These are phyloP conservation scores for Calocybe gangraenosa DNA, from an alignment of 768 basidiomycete species.

Conservation along the genomic window DNA sequence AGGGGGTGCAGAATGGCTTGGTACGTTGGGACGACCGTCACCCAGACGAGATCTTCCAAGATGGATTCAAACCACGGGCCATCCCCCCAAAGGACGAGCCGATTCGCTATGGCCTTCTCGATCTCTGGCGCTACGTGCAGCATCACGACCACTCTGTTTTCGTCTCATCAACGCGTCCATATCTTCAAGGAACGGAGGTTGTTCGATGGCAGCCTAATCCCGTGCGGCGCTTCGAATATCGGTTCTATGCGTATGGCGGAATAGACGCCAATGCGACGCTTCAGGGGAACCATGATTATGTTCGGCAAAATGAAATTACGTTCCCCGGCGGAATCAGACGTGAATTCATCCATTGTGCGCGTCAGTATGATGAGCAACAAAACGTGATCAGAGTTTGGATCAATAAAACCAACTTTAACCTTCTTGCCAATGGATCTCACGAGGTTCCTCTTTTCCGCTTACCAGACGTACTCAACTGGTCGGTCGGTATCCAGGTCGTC, in stretches of 20 bases:
- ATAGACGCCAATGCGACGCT: constrained; percentile 1
- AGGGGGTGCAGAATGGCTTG: no score
- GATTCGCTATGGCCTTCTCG: no score
- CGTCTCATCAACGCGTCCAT: not conserved
- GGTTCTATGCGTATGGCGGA: constrained; percentile 2
- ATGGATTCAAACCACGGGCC: no score
- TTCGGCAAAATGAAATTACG: constrained; percentile 1
- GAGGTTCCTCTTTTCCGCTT: constrained; percentile 2
- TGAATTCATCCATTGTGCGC: constrained; percentile 1
- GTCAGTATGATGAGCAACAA: not conserved
- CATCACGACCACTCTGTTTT: not conserved
- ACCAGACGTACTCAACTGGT: constrained; percentile 6
- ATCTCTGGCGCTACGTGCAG: no score
- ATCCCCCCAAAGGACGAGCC: no score
- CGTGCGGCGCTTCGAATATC: not conserved
- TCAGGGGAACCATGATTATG: not conserved
- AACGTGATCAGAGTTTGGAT: constrained; percentile 5
- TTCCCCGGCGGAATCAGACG: constrained; percentile 6
- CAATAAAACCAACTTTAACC: constrained; percentile 1
- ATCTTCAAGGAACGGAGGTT: not conserved
- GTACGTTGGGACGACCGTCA: no score
- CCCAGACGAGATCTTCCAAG: no score
- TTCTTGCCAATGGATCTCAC: constrained; percentile 1
- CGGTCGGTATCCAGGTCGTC: constrained; percentile 1
- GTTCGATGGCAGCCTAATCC: not conserved